A percentile compares a stretch with the other conserved stretches of the same genome.
Evolutionary conservation across 2,329 filamentous ascomycete species (phyloP).

Genomic region (Thielaviopsis cerberus): DNA sequence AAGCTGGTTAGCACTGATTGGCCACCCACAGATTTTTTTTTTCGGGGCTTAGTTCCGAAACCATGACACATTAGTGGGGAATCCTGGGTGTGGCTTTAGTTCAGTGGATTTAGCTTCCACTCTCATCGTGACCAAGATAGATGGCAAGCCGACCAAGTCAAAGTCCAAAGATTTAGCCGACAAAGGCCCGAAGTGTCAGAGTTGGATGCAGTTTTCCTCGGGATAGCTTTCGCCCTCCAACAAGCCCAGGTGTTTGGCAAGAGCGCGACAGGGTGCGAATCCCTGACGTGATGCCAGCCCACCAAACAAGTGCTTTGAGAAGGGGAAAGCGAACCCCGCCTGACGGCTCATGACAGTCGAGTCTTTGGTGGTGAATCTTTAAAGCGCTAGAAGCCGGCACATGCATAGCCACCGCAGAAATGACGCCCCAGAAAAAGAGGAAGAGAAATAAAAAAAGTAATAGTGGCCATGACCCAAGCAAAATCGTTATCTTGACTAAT

Average conservation of each 20-base stretch:
- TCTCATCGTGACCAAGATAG: neutral
- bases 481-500: neutral
- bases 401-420: neutral
- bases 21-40: neutral
- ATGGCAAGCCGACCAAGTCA: neutral
- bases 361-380: neutral
- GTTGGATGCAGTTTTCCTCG: neutral
- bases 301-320: neutral
- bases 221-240: neutral
- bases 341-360: neutral
- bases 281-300: neutral
- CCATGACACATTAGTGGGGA: conserved; percentile 1
- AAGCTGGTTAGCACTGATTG: neutral
- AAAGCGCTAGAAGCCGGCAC: neutral
- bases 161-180: neutral
- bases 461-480: neutral
- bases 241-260: neutral
- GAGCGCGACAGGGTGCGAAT: neutral
- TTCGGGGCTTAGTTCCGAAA: conserved; percentile 1
- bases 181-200: neutral
- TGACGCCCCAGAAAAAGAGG: neutral
- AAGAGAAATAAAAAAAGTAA: neutral
- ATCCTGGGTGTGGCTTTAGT: neutral
- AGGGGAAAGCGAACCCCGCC: neutral
- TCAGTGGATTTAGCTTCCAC: neutral